Evolutionary conservation across 768 basidiomycete genomes (phyloP).

Genomic region (Russula emetica): DNA sequence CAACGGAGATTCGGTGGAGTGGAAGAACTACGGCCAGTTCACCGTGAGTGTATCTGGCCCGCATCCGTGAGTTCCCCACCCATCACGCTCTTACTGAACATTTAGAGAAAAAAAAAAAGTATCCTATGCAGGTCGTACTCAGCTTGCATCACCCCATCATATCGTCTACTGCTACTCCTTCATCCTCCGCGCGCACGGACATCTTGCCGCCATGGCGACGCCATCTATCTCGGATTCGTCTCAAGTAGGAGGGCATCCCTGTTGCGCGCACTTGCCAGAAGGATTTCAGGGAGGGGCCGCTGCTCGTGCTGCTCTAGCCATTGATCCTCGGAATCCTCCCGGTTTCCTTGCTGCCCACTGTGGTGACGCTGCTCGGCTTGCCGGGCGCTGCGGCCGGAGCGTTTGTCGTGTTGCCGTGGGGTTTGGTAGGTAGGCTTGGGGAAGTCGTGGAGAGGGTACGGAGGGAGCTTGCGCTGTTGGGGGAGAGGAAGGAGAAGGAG

Average conservation of each 20-base stretch:
- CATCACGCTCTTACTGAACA: not conserved
- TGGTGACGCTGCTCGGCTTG: no score
- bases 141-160: not conserved
- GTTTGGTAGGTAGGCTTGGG: constrained; percentile 15
- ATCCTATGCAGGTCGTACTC: constrained; percentile 1
- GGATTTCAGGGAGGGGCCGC: no score
- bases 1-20: constrained; percentile 7
- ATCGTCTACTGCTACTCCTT: not conserved
- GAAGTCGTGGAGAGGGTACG: constrained; percentile 22
- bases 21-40: constrained; percentile 32
- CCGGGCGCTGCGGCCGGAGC: constrained; percentile 33
- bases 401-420: constrained; percentile 22
- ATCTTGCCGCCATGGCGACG: constrained; percentile 31
- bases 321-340: constrained; percentile 57
- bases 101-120: not conserved
- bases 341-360: constrained; percentile 42
- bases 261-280: constrained; percentile 33
- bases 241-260: constrained; percentile 50
- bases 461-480: constrained; percentile 16
- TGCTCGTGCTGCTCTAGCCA: constrained; percentile 62
- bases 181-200: constrained; percentile 28
- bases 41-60: constrained; percentile 37
- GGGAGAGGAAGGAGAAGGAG: not conserved
- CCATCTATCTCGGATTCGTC: constrained; percentile 55
- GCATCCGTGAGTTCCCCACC: constrained; percentile 33